Percentiles rank a stretch among this genome's conserved stretches.
phyloP scores from a whole-genome alignment of 768 basidiomycete genomes.

The Tylopilus cervinicoccineus region DNA sequence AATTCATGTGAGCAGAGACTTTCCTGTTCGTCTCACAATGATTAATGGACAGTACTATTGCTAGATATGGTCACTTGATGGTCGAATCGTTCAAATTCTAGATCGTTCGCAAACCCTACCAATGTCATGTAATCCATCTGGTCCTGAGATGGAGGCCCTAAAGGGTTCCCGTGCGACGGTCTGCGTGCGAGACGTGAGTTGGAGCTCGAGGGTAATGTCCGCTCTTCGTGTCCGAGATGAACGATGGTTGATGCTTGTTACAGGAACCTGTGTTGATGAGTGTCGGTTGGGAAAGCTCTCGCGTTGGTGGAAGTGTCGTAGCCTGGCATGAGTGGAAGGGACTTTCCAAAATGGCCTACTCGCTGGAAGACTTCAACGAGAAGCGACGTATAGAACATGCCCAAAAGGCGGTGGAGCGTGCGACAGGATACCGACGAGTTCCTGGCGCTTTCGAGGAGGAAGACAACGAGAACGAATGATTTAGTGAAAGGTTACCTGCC shows the following conservation, averaged over 20 bases:
- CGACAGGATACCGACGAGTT: constrained; percentile 11
- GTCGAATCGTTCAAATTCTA: constrained; percentile 74
- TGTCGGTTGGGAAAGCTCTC: constrained; percentile 75
- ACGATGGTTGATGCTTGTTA: not conserved
- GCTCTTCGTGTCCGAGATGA: not conserved
- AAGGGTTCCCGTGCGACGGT: constrained; percentile 30
- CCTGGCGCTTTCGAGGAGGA: constrained; percentile 29
- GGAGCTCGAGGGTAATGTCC: constrained; percentile 75
- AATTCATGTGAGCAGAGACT: constrained; percentile 60
- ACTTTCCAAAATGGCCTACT: constrained; percentile 61
- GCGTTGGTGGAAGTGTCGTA: constrained; percentile 62
- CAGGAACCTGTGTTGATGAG: constrained; percentile 91
- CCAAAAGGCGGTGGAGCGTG: constrained; percentile 20
- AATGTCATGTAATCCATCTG: constrained; percentile 71
- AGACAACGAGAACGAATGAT: constrained; percentile 14
- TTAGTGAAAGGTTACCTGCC: not conserved
- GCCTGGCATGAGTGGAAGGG: constrained; percentile 98
- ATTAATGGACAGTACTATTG: not conserved
- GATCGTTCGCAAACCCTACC: constrained; percentile 75
- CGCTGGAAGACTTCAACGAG: constrained; percentile 74
- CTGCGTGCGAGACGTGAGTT: constrained; percentile 92
- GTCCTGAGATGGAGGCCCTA: constrained; percentile 40
- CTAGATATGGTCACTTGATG: constrained; percentile 95
- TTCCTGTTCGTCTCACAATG: constrained; percentile 1
- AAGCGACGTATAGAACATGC: constrained; percentile 38